These are phyloP conservation scores for Handroanthus guayacan DNA, from an alignment of 257 asterid species.

Conservation along the genomic window DNA sequence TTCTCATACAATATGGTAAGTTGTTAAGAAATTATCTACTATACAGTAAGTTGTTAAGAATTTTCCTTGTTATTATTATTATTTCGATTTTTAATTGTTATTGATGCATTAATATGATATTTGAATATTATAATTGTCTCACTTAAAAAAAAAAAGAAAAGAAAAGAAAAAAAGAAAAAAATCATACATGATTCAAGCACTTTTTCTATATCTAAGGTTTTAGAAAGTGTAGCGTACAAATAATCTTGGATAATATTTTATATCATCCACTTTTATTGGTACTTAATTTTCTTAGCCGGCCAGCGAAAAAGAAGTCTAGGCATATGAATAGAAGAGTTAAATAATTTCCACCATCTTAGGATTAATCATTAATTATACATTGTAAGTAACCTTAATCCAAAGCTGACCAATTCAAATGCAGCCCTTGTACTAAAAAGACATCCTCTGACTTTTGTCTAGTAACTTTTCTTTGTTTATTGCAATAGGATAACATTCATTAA, in stretches of 20 bases:
- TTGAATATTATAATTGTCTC: no score
- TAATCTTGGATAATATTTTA: not conserved
- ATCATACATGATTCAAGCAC: not conserved
- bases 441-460: not conserved
- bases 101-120: no score
- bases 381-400: slow-evolving; percentile 13
- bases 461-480: not conserved
- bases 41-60: no score
- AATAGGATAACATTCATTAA: not conserved
- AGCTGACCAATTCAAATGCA: slow-evolving; percentile 31
- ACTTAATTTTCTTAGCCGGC: slow-evolving; percentile 33
- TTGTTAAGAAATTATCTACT: no score
- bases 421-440: not conserved
- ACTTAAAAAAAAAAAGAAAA: no score
- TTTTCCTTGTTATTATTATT: no score
- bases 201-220: not conserved
- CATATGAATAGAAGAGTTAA: not conserved
- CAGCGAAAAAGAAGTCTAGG: slow-evolving; percentile 9
- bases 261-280: not conserved
- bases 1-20: no score
- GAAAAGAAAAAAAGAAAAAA: no score
- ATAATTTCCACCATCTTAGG: not conserved
- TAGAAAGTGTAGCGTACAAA: not conserved
- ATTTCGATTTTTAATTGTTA: no score
- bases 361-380: slow-evolving; percentile 14